Evolutionary conservation across 192 early-diverging fungal species (phyloP).

Genomic region (Backusella macrospora): DNA sequence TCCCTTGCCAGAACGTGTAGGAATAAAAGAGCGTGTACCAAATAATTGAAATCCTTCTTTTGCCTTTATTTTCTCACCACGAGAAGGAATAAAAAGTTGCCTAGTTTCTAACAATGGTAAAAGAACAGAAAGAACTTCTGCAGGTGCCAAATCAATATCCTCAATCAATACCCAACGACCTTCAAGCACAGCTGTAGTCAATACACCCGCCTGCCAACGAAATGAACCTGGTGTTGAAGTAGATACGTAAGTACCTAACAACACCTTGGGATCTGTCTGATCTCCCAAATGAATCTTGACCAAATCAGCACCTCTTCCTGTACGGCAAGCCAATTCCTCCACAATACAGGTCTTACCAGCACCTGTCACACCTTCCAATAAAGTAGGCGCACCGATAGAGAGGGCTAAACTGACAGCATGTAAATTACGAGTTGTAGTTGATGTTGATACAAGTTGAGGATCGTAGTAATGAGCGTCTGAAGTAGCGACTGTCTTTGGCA

Average conservation of each 20-base stretch:
- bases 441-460: conserved; percentile 70
- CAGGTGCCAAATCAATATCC: conserved; percentile 95
- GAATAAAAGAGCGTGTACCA: conserved; percentile 74
- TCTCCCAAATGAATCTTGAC: conserved; percentile 95
- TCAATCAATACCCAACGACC: conserved; percentile 97
- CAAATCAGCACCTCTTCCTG: conserved; percentile 74
- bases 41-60: conserved; percentile 90
- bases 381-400: conserved; percentile 83
- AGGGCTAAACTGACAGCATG: conserved; percentile 82
- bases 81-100: conserved; percentile 85
- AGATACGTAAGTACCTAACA: conserved; percentile 94
- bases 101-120: conserved; percentile 91
- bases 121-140: conserved; percentile 90
- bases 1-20: conserved; percentile 52
- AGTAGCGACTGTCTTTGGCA: conserved; percentile 43
- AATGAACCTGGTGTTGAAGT: conserved; percentile 93
- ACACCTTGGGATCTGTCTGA: conserved; percentile 92
- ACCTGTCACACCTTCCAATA: conserved; percentile 85
- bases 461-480: conserved; percentile 15
- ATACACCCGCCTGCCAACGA: conserved; percentile 91
- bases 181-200: conserved; percentile 86
- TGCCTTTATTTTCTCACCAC: conserved; percentile 85
- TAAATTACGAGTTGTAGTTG: conserved; percentile 75
- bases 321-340: conserved; percentile 80
- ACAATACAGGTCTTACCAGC: conserved; percentile 90